Conservation (phyloP, 139 green algal species). For the Closterium sp. region DNA sequence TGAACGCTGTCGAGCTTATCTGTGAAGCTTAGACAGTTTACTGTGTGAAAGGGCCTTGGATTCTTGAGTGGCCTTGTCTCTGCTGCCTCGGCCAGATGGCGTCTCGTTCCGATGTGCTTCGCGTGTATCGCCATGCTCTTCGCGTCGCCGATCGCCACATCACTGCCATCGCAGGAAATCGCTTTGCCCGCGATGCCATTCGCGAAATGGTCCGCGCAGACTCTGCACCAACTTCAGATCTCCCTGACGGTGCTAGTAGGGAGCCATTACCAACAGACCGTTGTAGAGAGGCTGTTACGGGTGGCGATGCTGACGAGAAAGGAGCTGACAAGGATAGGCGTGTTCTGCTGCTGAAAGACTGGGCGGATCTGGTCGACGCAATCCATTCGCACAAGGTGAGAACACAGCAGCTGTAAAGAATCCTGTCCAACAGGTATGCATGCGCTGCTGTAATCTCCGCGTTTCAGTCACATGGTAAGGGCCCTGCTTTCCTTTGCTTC, state of each 20-base stretch:
- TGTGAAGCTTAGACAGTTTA: not conserved
- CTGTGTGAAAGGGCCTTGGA: not conserved
- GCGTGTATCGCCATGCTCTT: not conserved
- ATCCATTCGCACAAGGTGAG: not conserved
- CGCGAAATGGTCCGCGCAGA: not conserved
- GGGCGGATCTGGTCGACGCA: not conserved
- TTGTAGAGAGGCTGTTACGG: not conserved
- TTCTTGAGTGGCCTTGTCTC: not conserved
- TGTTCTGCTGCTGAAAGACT: not conserved
- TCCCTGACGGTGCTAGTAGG: not conserved
- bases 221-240: not conserved
- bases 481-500: no score
- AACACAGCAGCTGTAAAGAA: not conserved
- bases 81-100: not conserved
- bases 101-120: not conserved
- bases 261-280: not conserved
- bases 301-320: not conserved
- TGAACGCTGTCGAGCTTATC: no score
- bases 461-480: no score
- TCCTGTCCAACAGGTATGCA: not conserved
- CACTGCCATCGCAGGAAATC: not conserved
- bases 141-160: not conserved
- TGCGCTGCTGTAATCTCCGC: not conserved
- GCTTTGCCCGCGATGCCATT: not conserved
- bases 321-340: not conserved